Percentiles rank a stretch among this genome's conserved stretches.
phyloP scores from a whole-genome alignment of 2,329 filamentous ascomycete species.

The Aspergillus latus region DNA sequence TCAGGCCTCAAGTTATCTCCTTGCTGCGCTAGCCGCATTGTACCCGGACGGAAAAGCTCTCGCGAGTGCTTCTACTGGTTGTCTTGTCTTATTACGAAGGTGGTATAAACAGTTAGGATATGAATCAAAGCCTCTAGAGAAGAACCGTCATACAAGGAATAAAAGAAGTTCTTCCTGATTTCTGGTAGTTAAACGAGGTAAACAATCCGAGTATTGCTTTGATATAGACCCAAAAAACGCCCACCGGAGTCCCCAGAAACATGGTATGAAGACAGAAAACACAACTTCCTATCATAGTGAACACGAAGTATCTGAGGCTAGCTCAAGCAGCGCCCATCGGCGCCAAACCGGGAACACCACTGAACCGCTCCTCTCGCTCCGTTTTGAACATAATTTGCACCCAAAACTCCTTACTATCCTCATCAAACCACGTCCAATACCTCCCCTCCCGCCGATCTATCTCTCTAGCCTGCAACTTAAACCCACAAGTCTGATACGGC shows the following conservation, averaged over 20 bases:
- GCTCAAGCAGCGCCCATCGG: slow-evolving; percentile 39
- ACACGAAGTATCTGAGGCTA: background rate
- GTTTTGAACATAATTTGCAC: slow-evolving; percentile 98
- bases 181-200: background rate
- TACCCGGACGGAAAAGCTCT: slow-evolving; percentile 19
- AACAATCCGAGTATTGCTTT: slow-evolving; percentile 7
- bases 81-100: slow-evolving; percentile 9
- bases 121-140: background rate
- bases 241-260: slow-evolving; percentile 21
- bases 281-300: background rate
- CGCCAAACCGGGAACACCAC: slow-evolving; percentile 64
- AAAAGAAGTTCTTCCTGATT: background rate
- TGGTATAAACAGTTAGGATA: slow-evolving; percentile 5
- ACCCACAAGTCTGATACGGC: slow-evolving; percentile 95
- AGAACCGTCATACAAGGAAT: background rate
- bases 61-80: slow-evolving; percentile 20
- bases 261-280: background rate
- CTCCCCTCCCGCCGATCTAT: slow-evolving; percentile 84
- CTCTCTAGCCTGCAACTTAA: slow-evolving; percentile 92
- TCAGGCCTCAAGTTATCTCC: slow-evolving; percentile 25
- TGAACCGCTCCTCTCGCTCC: slow-evolving; percentile 88
- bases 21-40: slow-evolving; percentile 6
- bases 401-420: slow-evolving; percentile 95
- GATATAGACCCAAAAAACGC: slow-evolving; percentile 4
- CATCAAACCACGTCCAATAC: slow-evolving; percentile 94